These are phyloP conservation scores for Adansonia madagascariensis DNA, from an alignment of 441 rosid genomes.

Conservation along the genomic window DNA sequence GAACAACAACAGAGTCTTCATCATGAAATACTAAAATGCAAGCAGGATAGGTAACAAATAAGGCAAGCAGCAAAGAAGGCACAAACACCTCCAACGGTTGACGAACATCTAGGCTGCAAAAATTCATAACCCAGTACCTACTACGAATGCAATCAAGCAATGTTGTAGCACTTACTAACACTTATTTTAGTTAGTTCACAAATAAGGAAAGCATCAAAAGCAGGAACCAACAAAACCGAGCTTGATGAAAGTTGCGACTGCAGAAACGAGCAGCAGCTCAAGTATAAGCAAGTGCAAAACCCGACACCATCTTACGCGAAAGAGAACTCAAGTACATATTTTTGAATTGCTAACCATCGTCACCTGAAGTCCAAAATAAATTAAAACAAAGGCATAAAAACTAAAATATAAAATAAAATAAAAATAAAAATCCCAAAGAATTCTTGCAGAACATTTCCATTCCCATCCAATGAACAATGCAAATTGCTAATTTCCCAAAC, in stretches of 20 bases:
- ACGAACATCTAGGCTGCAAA: neutral
- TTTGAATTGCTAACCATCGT: neutral
- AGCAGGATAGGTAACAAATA: neutral
- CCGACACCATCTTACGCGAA: neutral
- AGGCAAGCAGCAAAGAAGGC: neutral
- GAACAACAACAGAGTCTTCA: neutral
- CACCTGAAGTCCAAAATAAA: neutral
- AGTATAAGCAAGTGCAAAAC: neutral
- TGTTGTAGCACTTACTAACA: neutral
- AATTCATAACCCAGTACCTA: neutral
- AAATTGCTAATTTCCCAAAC: neutral
- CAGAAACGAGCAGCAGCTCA: neutral
- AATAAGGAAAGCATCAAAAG: constrained; percentile 2
- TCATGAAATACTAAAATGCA: neutral
- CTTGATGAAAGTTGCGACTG: neutral
- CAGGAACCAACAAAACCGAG: neutral
- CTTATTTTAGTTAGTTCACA: neutral
- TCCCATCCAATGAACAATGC: constrained; percentile 3
- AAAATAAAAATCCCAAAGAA: constrained; percentile 2
- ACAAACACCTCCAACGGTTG: neutral
- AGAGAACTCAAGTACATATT: neutral
- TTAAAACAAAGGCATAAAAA: neutral
- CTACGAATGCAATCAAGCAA: neutral
- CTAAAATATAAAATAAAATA: neutral
- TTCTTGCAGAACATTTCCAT: neutral